Percentiles rank a stretch among this genome's conserved stretches.
These are phyloP conservation scores for Torulaspora globosa DNA, from an alignment of 1,139 yeast genomes.

Conservation along the genomic window DNA sequence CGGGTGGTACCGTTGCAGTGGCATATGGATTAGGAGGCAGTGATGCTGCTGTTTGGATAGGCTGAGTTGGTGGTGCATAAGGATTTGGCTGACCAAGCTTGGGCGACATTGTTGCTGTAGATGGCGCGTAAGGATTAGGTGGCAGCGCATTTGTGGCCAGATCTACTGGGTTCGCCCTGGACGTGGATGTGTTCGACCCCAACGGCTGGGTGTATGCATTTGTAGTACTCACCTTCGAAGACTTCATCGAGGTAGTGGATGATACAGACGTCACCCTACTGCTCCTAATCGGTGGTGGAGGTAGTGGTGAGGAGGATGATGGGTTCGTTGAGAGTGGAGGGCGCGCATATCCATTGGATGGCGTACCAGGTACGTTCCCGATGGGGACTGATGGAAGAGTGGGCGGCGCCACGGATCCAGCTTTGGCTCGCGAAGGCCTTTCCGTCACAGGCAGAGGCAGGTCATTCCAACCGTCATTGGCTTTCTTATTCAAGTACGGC, in stretches of 20 bases:
- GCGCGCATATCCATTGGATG: conserved; percentile 12
- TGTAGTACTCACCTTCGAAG: conserved; percentile 8
- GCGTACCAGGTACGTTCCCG: conserved; percentile 9
- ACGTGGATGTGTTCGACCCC: conserved; percentile 16
- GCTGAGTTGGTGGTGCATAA: conserved; percentile 37
- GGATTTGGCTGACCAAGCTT: conserved; percentile 34
- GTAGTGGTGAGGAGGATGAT: conserved; percentile 15
- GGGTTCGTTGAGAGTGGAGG: conserved; percentile 30
- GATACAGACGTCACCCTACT: conserved; percentile 15
- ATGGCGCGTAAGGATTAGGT: conserved; percentile 16
- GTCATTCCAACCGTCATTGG: conserved; percentile 92
- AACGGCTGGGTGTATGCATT: conserved; percentile 20
- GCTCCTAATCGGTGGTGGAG: conserved; percentile 17
- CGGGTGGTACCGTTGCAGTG: conserved; percentile 13
- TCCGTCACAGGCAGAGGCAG: conserved; percentile 67
- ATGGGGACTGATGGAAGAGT: conserved; percentile 18
- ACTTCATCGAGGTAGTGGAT: conserved; percentile 13
- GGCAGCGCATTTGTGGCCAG: conserved; percentile 17
- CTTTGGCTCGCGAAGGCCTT: conserved; percentile 45
- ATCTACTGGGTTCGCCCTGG: conserved; percentile 13
- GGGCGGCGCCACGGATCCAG: conserved; percentile 35
- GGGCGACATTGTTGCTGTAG: conserved; percentile 15
- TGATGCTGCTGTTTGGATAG: conserved; percentile 10
- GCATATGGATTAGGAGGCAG: conserved; percentile 22
- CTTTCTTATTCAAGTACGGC: conserved; percentile 45